Percentiles rank a stretch among this genome's conserved stretches.
Conservation (phyloP, 495 filamentous ascomycete genomes). For the Penicillium daleae region DNA sequence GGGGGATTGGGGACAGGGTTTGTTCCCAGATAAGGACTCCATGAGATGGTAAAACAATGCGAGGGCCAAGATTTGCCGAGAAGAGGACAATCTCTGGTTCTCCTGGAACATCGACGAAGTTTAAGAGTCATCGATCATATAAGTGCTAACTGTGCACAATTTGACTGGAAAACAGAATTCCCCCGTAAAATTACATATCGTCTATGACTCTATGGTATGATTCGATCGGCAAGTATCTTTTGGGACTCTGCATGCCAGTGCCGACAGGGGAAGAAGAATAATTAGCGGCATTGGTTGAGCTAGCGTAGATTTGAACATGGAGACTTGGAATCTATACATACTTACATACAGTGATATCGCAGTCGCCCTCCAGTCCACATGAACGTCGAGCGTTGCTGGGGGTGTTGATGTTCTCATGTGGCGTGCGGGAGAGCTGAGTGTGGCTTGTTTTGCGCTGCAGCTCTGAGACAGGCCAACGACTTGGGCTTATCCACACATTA, state of each 20-base stretch:
- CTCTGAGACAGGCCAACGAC: slow-evolving; percentile 18
- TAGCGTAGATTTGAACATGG: too few species aligned
- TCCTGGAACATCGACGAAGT: neutral
- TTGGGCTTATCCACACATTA: slow-evolving; percentile 19
- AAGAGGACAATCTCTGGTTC: neutral
- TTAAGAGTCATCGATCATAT: neutral
- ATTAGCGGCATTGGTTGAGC: neutral
- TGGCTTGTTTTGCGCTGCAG: slow-evolving; percentile 21
- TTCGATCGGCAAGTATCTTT: neutral
- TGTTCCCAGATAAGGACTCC: neutral
- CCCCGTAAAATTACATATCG: too few species aligned
- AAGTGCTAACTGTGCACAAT: neutral
- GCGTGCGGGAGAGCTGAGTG: slow-evolving; percentile 12
- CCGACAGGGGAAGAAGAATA: neutral
- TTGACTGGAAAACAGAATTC: too few species aligned
- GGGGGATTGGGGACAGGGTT: neutral
- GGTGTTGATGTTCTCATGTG: slow-evolving; percentile 10
- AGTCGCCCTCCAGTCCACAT: neutral
- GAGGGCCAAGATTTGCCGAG: slow-evolving; percentile 4
- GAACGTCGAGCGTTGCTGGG: neutral
- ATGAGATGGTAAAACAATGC: neutral
- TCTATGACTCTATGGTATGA: too few species aligned
- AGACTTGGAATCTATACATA: too few species aligned
- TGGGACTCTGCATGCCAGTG: neutral
- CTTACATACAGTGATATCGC: too few species aligned